Percentiles rank a stretch among this genome's conserved stretches.
These are phyloP conservation scores for Coleophoma cylindrospora DNA, from an alignment of 2,329 filamentous ascomycete genomes.

Conservation along the genomic window DNA sequence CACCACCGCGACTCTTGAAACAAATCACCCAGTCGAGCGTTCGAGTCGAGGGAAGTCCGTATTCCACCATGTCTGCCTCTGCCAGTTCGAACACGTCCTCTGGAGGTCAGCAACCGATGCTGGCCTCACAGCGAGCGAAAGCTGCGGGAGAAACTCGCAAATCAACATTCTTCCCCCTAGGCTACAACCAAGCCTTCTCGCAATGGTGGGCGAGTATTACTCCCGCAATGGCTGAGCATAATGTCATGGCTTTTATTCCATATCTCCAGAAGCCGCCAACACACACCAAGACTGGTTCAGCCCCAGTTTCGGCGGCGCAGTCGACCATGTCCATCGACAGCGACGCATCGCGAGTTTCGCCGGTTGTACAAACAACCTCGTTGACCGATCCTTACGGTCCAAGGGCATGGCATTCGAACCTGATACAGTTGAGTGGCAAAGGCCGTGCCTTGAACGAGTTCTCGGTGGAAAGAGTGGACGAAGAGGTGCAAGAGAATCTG, in stretches of 20 bases:
- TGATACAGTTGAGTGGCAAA: constrained; percentile 81
- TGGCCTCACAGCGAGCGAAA: constrained; percentile 41
- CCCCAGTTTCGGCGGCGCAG: constrained; percentile 35
- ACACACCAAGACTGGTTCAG: constrained; percentile 47
- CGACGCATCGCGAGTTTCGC: constrained; percentile 32
- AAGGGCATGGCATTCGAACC: constrained; percentile 77
- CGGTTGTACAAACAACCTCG: constrained; percentile 35
- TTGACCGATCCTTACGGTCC: constrained; percentile 76
- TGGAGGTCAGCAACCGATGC: constrained; percentile 36
- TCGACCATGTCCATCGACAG: constrained; percentile 30
- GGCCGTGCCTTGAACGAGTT: constrained; percentile 90
- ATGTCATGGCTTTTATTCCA: constrained; percentile 80
- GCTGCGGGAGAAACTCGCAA: constrained; percentile 24
- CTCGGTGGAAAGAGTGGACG: constrained; percentile 77
- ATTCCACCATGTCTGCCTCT: constrained; percentile 26
- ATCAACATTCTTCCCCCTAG: constrained; percentile 68
- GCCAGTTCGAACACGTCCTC: constrained; percentile 23
- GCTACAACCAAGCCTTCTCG: constrained; percentile 84
- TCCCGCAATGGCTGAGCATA: constrained; percentile 78
- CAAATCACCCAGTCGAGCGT: constrained; percentile 21
- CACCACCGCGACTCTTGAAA: constrained; percentile 16
- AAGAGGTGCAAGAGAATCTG: constrained; percentile 75
- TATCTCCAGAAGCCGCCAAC: constrained; percentile 67
- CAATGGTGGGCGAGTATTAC: constrained; percentile 95
- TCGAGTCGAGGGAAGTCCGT: constrained; percentile 13